A percentile compares a stretch with the other conserved stretches of the same genome.
Conservation (phyloP, 371 early-diverging fungal species). For the Circinella minor region DNA sequence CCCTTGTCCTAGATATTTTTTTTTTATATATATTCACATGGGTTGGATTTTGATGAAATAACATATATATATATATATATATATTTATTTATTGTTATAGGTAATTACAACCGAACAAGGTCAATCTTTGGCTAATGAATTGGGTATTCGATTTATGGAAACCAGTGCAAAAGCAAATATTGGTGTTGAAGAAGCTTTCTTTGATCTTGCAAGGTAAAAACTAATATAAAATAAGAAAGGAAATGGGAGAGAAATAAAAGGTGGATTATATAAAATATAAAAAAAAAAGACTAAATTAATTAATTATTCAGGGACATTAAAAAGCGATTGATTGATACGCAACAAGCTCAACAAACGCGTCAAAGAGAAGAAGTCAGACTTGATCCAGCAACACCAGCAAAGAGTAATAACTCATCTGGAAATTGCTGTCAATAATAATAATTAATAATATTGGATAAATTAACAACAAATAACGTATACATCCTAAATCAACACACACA, state of each 20-base stretch:
- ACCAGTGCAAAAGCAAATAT: conserved; percentile 97
- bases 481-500: background rate
- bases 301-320: conserved; percentile 46
- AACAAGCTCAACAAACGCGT: conserved; percentile 54
- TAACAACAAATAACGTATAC: too few species aligned
- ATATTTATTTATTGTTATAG: conserved; percentile 26
- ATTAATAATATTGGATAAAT: too few species aligned
- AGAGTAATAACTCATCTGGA: conserved; percentile 27
- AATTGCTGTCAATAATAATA: conserved; percentile 29
- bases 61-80: background rate
- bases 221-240: background rate
- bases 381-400: conserved; percentile 35
- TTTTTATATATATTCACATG: conserved; percentile 1
- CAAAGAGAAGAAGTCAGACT: conserved; percentile 52
- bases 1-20: background rate
- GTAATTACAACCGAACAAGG: conserved; percentile 79
- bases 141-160: conserved; percentile 92
- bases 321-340: conserved; percentile 56
- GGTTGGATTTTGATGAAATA: background rate
- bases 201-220: conserved; percentile 89
- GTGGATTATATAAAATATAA: too few species aligned
- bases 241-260: background rate
- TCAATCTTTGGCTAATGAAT: conserved; percentile 86
- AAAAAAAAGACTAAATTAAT: background rate
- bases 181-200: conserved; percentile 98